Base-by-base conservation (phyloP, 2,329 filamentous ascomycete genomes). In the Tetracladium maxilliforme region DNA sequence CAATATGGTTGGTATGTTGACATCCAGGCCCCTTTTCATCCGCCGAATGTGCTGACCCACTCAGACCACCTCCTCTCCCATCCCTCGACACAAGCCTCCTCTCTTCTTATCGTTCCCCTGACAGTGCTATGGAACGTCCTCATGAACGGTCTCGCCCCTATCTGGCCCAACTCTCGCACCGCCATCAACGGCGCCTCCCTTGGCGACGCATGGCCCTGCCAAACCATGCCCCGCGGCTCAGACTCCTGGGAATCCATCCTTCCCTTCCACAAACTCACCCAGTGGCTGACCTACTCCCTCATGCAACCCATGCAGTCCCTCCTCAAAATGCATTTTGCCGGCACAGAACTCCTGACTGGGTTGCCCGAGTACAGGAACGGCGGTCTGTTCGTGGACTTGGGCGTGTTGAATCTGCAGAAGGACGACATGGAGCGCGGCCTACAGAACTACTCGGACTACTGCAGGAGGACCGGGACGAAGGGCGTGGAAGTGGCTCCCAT, bases 201-300 rank as follows among this genome's bases (percentile, higher is more conserved):
- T 10, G 90, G 90, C 28, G 90, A 98, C 45, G 87, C 90, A 14
- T 98, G 90, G 90, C 80, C 77, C 0, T 93, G 86, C 52, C 72
- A 68, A 8, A 70, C 74, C 16, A 82, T 95, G 70, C 83, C 84
- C 8, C 37, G 38, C 14, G 40, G 33, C 25, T 66, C 66, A 6
- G 59, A 72, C 35, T 63, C 71, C 1, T 83, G 78, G 77, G 79
- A 87, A 45, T 75, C 64, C 37, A 87, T 92, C 40, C 69, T 87
- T 8, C 84, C 84, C 0, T 92, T 93, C 56, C 86, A 94, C 58
- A 93, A 92, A 53, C 65, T 92, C 18, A 92, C 84, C 0, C 84
- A 93, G 49, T 94, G 86, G 86, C 73, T 94, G 28, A 82, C 79
- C 24, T 93, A 93, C 52, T 92, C 83, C 3, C 66, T 94, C 28